Base-by-base conservation (phyloP, 192 early-diverging fungal genomes). In the Irineochytrium annulatum region DNA sequence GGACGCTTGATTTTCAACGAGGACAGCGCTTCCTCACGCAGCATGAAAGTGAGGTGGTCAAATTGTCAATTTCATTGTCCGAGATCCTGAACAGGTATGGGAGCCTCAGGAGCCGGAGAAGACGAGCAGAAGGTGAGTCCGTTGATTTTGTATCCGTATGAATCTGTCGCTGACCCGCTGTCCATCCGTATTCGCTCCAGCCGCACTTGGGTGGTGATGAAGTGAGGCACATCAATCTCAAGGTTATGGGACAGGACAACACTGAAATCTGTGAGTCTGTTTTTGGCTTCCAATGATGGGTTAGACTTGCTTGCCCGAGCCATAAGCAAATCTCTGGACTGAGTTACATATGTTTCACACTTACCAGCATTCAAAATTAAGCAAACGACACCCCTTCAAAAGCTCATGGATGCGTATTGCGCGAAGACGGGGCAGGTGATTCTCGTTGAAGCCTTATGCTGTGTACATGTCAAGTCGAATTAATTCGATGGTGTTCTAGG, bases 331-430 rank as follows among this genome's bases (percentile, higher is more conserved):
- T 14, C 20, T 67, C n/a, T n/a, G 8, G 37, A 41, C n/a, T 41
- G 37, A 41, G n/a, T 41, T 41, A n/a, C 37, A 13, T 13, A 41
- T 41, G 37, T n/a, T 41, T 13, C n/a, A 24, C 26, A 6, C 11
- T 22, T 49, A 24, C 24, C 27, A 91, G 91, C 93, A 84, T 98
- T 98, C 79, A 98, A 95, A 77, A 98, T 98, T 74, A 98, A 96
- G 75, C 83, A 88, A 32, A 77, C 84, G 8, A 96, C 95, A 28
- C 90, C 86, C 57, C 81, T 98, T 24, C 84, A 86, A 52, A 94
- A 95, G 62, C 73, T 98, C 52, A 94, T 98, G 91, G 90, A 93
- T 51, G 92, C 95, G 6, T 98, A 94, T 62, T 87, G 90, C 61
- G 78, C 84, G 11, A 88, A 94, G 43, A 88, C 91, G 49, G 93